phyloP scores from a whole-genome alignment of 2,329 filamentous ascomycete species.

The Elsinoe batatas region DNA sequence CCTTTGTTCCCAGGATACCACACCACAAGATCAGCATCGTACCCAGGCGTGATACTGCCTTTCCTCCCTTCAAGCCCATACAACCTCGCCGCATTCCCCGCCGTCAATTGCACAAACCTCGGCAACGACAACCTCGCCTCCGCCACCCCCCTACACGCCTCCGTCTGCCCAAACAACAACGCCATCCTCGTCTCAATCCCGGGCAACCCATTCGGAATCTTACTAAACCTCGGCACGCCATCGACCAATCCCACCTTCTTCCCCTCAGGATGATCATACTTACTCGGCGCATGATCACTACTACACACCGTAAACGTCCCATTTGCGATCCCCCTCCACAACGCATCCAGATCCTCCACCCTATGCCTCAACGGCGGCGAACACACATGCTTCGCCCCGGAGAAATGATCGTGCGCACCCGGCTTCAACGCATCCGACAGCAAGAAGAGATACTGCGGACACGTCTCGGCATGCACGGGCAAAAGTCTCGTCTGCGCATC shows the following conservation, averaged over 20 bases:
- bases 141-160: slow-evolving; percentile 21
- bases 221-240: slow-evolving; percentile 29
- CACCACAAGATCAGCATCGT: slow-evolving; percentile 36
- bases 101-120: slow-evolving; percentile 38
- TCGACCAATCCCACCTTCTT: slow-evolving; percentile 31
- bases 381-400: slow-evolving; percentile 29
- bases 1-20: slow-evolving; percentile 29
- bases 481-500: slow-evolving; percentile 27
- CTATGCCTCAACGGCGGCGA: slow-evolving; percentile 27
- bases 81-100: slow-evolving; percentile 35
- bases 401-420: slow-evolving; percentile 26
- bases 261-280: slow-evolving; percentile 28
- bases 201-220: slow-evolving; percentile 36
- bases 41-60: slow-evolving; percentile 33
- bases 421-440: slow-evolving; percentile 25
- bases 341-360: slow-evolving; percentile 24
- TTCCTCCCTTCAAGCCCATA: slow-evolving; percentile 34
- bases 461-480: slow-evolving; percentile 30
- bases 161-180: slow-evolving; percentile 29
- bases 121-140: slow-evolving; percentile 25
- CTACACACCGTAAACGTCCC: slow-evolving; percentile 28
- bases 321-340: slow-evolving; percentile 28
- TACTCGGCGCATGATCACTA: slow-evolving; percentile 31
- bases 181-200: slow-evolving; percentile 35
- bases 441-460: slow-evolving; percentile 30